A percentile compares a stretch with the other conserved stretches of the same genome.
These are phyloP conservation scores for Bathelium albidoporum DNA, from an alignment of 495 filamentous ascomycete genomes.

Conservation along the genomic window DNA sequence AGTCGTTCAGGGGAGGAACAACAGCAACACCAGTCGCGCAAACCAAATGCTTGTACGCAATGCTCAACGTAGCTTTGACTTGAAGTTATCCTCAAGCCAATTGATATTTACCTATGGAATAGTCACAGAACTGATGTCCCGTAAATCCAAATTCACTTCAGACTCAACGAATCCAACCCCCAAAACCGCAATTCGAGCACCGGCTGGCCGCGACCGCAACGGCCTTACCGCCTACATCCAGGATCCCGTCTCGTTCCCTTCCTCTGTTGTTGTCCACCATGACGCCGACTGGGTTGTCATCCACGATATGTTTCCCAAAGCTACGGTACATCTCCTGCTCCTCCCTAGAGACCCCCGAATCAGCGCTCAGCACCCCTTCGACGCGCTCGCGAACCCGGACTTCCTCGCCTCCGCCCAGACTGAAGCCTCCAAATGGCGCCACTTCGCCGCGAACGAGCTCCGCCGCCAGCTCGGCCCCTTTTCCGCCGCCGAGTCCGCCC, in stretches of 20 bases:
- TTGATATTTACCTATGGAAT: conserved; percentile 4
- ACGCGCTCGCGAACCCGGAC: conserved; percentile 58
- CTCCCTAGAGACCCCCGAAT: conserved; percentile 61
- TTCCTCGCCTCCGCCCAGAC: conserved; percentile 58
- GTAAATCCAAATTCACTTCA: conserved; percentile 38
- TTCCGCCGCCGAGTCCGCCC: conserved; percentile 49
- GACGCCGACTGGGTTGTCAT: conserved; percentile 67
- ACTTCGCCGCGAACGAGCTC: conserved; percentile 63
- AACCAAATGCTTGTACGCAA: background rate
- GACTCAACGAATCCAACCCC: conserved; percentile 18
- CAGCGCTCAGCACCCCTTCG: conserved; percentile 60
- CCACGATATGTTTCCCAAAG: conserved; percentile 76
- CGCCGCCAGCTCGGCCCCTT: conserved; percentile 54
- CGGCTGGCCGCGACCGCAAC: conserved; percentile 35
- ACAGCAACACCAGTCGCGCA: background rate
- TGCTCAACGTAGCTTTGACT: background rate
- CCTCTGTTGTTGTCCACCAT: conserved; percentile 55
- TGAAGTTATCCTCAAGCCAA: background rate
- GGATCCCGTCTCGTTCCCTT: conserved; percentile 53
- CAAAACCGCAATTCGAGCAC: conserved; percentile 22
- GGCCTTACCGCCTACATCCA: conserved; percentile 61
- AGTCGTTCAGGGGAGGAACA: background rate
- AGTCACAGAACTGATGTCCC: conserved; percentile 63
- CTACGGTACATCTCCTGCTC: conserved; percentile 73
- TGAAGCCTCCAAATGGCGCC: conserved; percentile 51